phyloP scores from a whole-genome alignment of 192 early-diverging fungal species.

The Rhizoclosmatium sp. region DNA sequence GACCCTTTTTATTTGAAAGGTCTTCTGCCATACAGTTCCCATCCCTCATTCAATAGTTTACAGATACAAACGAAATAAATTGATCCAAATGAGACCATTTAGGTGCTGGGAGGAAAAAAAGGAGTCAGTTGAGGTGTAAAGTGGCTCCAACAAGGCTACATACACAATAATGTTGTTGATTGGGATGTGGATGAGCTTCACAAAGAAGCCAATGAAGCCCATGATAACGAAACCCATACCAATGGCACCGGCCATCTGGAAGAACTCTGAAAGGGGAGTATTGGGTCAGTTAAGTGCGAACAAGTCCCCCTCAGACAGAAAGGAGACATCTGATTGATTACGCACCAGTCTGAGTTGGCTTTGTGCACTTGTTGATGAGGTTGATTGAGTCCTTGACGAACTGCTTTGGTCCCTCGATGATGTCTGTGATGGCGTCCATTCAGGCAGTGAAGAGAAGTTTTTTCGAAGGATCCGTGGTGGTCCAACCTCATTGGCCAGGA shows the following conservation, averaged over 20 bases:
- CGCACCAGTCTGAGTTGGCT: conserved; percentile 92
- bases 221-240: conserved; percentile 41
- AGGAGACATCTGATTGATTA: neutral
- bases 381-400: conserved; percentile 92
- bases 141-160: conserved; percentile 11
- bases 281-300: neutral
- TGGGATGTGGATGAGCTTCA: conserved; percentile 99
- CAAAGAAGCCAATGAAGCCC: conserved; percentile 42
- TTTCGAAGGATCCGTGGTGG: neutral
- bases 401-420: conserved; percentile 88
- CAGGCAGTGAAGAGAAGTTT: neutral
- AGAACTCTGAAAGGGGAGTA: conserved; percentile 74
- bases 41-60: neutral
- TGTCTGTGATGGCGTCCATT: conserved; percentile 65
- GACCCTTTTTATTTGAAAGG: neutral
- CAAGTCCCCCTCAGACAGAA: neutral
- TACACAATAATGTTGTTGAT: conserved; percentile 99
- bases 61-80: neutral
- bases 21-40: too few relatives aligned
- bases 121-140: neutral
- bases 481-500: neutral
- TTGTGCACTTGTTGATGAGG: conserved; percentile 95
- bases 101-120: conserved; percentile 11
- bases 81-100: conserved; percentile 1
- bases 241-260: conserved; percentile 84